phyloP scores from a whole-genome alignment of 129 eudicot species.

The Lonicera japonica region DNA sequence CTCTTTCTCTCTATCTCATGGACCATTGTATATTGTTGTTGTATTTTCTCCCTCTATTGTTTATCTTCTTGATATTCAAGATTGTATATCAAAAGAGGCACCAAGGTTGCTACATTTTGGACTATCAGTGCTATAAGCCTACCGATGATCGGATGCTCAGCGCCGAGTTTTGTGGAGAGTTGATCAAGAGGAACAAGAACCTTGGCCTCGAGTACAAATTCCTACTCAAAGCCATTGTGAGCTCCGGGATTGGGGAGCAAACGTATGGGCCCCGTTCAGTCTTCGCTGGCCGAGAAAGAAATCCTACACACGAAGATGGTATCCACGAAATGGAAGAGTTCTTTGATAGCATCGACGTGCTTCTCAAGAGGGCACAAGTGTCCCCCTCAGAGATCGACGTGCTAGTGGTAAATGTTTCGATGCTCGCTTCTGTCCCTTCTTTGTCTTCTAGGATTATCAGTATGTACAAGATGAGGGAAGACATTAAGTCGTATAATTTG shows the following conservation, averaged over 20 bases:
- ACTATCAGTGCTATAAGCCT: constrained; percentile 45
- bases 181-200: constrained; percentile 32
- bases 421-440: not conserved
- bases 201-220: constrained; percentile 58
- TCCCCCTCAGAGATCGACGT: not conserved
- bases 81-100: constrained; percentile 21
- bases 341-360: constrained; percentile 6
- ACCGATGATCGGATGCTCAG: constrained; percentile 36
- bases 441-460: not conserved
- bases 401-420: not conserved
- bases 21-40: constrained; percentile 24
- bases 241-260: constrained; percentile 56
- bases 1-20: constrained; percentile 18
- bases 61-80: constrained; percentile 21
- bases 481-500: not conserved
- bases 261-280: constrained; percentile 48
- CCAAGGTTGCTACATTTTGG: constrained; percentile 44
- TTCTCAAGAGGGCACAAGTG: not conserved
- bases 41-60: constrained; percentile 24
- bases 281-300: constrained; percentile 43
- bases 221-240: constrained; percentile 52
- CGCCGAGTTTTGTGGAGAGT: constrained; percentile 37
- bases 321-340: constrained; percentile 35
- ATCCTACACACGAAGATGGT: constrained; percentile 24
- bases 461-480: not conserved